phyloP scores from a whole-genome alignment of 2,329 filamentous ascomycete genomes.

The Nannizziopsis barbatae region DNA sequence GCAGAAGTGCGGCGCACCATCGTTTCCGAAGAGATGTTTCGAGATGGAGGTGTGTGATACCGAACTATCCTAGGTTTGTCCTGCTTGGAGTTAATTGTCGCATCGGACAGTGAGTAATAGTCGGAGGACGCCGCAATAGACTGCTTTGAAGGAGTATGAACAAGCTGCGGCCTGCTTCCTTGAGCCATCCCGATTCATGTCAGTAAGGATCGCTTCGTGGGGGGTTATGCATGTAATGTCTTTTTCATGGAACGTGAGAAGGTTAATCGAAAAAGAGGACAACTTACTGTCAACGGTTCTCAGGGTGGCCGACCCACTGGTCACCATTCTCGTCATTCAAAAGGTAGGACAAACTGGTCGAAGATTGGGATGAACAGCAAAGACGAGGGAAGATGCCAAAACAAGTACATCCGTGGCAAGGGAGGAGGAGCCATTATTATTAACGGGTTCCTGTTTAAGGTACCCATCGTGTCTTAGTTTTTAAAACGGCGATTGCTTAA shows the following conservation, averaged over 20 bases:
- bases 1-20: constrained; percentile 5
- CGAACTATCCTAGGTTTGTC: constrained; percentile 32
- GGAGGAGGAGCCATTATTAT: background rate
- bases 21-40: constrained; percentile 15
- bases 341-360: background rate
- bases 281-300: constrained; percentile 14
- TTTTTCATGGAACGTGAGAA: background rate
- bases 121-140: constrained; percentile 41
- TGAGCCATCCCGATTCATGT: constrained; percentile 3
- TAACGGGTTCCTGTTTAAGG: background rate
- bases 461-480: too few relatives aligned
- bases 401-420: background rate
- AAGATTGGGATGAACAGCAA: background rate
- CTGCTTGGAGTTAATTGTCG: constrained; percentile 28
- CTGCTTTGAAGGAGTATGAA: constrained; percentile 34
- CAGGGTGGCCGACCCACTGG: constrained; percentile 10
- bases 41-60: constrained; percentile 37
- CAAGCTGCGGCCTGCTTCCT: constrained; percentile 38
- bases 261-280: background rate
- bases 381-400: background rate
- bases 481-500: too few relatives aligned
- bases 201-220: background rate
- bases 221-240: background rate
- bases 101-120: constrained; percentile 40
- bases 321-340: constrained; percentile 7